A percentile compares a stretch with the other conserved stretches of the same genome.
These are phyloP conservation scores for Trichoderma brevicompactum DNA, from an alignment of 2,329 filamentous ascomycete species.

Conservation along the genomic window DNA sequence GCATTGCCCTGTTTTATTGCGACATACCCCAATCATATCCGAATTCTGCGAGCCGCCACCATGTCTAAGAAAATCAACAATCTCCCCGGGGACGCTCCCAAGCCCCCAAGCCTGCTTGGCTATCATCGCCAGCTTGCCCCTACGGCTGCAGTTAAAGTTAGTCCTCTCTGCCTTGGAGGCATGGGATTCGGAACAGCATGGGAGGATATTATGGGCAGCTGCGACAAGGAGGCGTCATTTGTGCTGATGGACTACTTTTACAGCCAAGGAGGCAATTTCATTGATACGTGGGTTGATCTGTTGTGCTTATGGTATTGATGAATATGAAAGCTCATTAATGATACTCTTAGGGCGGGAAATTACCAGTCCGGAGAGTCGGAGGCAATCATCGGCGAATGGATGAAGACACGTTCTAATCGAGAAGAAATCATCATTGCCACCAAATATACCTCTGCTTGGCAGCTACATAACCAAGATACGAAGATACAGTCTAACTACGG, in stretches of 20 bases:
- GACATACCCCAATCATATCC: neutral
- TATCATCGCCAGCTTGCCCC: slow-evolving; percentile 35
- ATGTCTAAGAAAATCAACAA: slow-evolving; percentile 20
- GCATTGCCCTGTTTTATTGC: neutral
- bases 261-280: slow-evolving; percentile 61
- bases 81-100: slow-evolving; percentile 19
- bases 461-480: slow-evolving; percentile 25
- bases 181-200: slow-evolving; percentile 36
- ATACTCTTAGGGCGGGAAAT: slow-evolving; percentile 42
- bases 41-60: neutral
- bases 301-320: neutral
- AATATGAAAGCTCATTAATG: neutral
- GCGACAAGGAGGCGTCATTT: slow-evolving; percentile 23
- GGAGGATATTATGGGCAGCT: slow-evolving; percentile 52
- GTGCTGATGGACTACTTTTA: slow-evolving; percentile 27
- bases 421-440: slow-evolving; percentile 55
- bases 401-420: slow-evolving; percentile 48
- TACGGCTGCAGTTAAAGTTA: slow-evolving; percentile 34
- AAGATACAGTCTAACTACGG: slow-evolving; percentile 40
- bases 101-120: slow-evolving; percentile 32
- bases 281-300: slow-evolving; percentile 52
- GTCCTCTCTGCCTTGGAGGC: slow-evolving; percentile 36
- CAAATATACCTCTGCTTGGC: slow-evolving; percentile 52
- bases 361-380: slow-evolving; percentile 58
- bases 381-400: slow-evolving; percentile 57